phyloP scores from a whole-genome alignment of 2,329 filamentous ascomycete species.

The Beauveria bassiana region DNA sequence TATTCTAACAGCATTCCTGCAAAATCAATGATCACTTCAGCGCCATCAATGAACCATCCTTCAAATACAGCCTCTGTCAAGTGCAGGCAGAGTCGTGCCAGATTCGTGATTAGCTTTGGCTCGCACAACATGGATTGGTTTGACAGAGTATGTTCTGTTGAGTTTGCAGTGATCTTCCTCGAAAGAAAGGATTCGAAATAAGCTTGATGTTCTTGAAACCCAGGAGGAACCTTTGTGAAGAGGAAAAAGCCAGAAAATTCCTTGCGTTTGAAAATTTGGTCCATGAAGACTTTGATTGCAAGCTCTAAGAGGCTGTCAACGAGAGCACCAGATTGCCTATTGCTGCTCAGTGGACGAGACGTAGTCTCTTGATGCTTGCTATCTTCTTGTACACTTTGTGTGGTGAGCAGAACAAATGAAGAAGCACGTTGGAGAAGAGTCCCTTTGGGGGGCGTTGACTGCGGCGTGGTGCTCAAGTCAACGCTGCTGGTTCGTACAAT shows the following conservation, averaged over 20 bases:
- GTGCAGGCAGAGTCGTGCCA: slow-evolving; percentile 72
- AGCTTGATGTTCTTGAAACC: slow-evolving; percentile 88
- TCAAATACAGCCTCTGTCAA: slow-evolving; percentile 88
- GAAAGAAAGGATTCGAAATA: slow-evolving; percentile 91
- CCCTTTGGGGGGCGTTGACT: slow-evolving; percentile 41
- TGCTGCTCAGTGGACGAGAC: slow-evolving; percentile 19
- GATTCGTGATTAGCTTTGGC: slow-evolving; percentile 76
- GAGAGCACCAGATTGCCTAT: slow-evolving; percentile 44
- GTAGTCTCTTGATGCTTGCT: slow-evolving; percentile 42
- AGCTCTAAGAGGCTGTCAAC: slow-evolving; percentile 72
- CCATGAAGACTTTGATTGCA: slow-evolving; percentile 70
- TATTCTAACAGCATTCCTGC: slow-evolving; percentile 80
- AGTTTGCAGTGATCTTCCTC: slow-evolving; percentile 61
- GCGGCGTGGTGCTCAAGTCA: slow-evolving; percentile 39
- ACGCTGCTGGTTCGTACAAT: slow-evolving; percentile 65
- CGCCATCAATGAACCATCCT: slow-evolving; percentile 91
- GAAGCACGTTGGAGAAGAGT: slow-evolving; percentile 70
- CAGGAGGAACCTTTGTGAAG: slow-evolving; percentile 81
- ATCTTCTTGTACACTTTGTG: slow-evolving; percentile 46
- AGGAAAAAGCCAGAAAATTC: slow-evolving; percentile 85
- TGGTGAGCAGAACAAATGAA: slow-evolving; percentile 82
- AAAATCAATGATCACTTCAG: slow-evolving; percentile 77
- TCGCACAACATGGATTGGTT: slow-evolving; percentile 69
- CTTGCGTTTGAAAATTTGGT: slow-evolving; percentile 77
- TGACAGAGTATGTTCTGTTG: slow-evolving; percentile 62